phyloP scores from a whole-genome alignment of 2,329 filamentous ascomycete species.

The Arthrinium phaeospermum region DNA sequence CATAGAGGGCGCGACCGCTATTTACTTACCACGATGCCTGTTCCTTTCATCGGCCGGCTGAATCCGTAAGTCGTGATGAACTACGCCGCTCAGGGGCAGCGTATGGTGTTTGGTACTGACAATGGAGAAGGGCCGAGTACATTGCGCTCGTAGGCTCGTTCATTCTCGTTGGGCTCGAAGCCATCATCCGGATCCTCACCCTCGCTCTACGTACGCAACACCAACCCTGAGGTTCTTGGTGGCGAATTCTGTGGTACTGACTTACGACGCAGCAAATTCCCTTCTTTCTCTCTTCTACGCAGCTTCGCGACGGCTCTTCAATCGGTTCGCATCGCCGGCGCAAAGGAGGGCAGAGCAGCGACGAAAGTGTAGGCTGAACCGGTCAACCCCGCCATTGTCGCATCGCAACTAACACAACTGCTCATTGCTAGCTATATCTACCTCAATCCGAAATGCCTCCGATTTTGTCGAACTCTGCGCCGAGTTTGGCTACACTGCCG shows the following conservation, averaged over 20 bases:
- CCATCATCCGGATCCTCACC: constrained; percentile 82
- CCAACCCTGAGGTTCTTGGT: not conserved
- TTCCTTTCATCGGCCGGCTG: constrained; percentile 48
- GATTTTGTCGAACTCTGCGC: constrained; percentile 96
- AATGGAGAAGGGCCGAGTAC: constrained; percentile 74
- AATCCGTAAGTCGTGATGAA: constrained; percentile 40
- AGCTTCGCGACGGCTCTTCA: constrained; percentile 82
- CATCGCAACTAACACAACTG: constrained; percentile 61
- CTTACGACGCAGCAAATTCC: constrained; percentile 64
- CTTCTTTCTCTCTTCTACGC: constrained; percentile 84
- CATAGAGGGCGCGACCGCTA: not conserved
- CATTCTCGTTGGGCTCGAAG: constrained; percentile 80
- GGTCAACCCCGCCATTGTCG: constrained; percentile 51
- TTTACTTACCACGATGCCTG: constrained; percentile 35
- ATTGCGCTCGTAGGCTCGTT: constrained; percentile 85
- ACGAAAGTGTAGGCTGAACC: constrained; percentile 61
- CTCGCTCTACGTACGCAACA: constrained; percentile 76
- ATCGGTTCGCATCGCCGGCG: constrained; percentile 73
- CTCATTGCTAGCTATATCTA: constrained; percentile 66
- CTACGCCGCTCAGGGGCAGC: constrained; percentile 1
- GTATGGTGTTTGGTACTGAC: constrained; percentile 25
- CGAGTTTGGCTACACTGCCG: constrained; percentile 88
- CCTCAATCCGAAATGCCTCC: constrained; percentile 80
- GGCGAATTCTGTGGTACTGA: constrained; percentile 28
- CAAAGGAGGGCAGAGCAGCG: constrained; percentile 70